Percentiles rank a stretch among this genome's conserved stretches.
phyloP scores from a whole-genome alignment of 345 rosid genomes.

The Lepidium africanum region DNA sequence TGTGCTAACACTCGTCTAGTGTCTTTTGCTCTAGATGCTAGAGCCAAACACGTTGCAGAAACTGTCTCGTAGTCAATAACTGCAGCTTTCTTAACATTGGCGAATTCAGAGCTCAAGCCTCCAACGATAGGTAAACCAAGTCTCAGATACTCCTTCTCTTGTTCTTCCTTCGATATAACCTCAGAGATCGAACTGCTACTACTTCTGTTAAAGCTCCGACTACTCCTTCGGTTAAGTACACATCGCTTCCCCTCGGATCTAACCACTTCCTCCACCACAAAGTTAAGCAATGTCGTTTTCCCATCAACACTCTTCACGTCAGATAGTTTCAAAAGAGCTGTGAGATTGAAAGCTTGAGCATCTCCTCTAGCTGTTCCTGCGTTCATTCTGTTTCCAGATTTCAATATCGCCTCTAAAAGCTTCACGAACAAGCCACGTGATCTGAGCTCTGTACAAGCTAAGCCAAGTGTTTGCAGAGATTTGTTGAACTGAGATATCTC shows the following conservation, averaged over 20 bases:
- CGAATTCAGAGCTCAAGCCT: conserved; percentile 42
- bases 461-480: conserved; percentile 46
- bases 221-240: conserved; percentile 11
- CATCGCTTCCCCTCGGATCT: conserved; percentile 54
- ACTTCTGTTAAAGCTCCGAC: conserved; percentile 14
- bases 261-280: conserved; percentile 72
- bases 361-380: conserved; percentile 88
- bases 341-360: conserved; percentile 70
- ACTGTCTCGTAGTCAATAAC: conserved; percentile 43
- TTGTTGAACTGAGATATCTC: conserved; percentile 52
- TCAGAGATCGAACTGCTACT: conserved; percentile 17
- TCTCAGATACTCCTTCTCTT: conserved; percentile 37
- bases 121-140: conserved; percentile 47
- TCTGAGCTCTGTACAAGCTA: conserved; percentile 59
- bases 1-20: conserved; percentile 29
- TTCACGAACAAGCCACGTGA: conserved; percentile 64
- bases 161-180: conserved; percentile 32
- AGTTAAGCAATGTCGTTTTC: conserved; percentile 71
- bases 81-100: conserved; percentile 62
- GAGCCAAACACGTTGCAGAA: conserved; percentile 37
- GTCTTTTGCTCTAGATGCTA: conserved; percentile 37
- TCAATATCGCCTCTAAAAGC: conserved; percentile 76
- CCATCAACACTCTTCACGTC: conserved; percentile 75
- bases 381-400: conserved; percentile 83
- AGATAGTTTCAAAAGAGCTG: conserved; percentile 55